phyloP scores from a whole-genome alignment of 75 land plant species.

The Chamaecyparis obtusa region DNA sequence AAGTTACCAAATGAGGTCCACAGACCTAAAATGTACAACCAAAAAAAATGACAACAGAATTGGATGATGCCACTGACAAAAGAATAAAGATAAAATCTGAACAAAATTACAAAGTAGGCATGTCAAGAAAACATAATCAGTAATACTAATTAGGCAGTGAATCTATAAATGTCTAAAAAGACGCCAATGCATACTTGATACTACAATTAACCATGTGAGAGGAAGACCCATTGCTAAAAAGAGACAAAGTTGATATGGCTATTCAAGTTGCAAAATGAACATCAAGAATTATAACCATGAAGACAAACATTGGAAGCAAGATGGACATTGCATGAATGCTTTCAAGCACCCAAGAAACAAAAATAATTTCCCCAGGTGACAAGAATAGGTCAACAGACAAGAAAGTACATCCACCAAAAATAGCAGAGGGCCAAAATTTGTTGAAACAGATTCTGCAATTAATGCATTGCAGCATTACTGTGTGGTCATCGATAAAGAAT shows the following conservation, averaged over 20 bases:
- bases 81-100: not conserved
- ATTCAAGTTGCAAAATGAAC: not conserved
- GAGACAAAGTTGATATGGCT: not conserved
- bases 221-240: not conserved
- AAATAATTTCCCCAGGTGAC: not conserved
- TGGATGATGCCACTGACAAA: not conserved
- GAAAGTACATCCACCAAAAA: not conserved
- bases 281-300: not conserved
- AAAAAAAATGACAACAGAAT: not conserved
- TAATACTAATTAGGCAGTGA: not conserved
- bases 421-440: not conserved
- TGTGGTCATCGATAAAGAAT: not conserved
- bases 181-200: too few relatives aligned
- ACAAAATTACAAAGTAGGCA: not conserved
- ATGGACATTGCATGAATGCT: not conserved
- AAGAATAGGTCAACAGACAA: not conserved
- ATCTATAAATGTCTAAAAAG: not conserved
- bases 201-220: not conserved
- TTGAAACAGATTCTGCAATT: not conserved
- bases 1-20: not conserved
- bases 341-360: not conserved
- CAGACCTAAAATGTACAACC: not conserved
- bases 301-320: not conserved
- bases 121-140: not conserved
- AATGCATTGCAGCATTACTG: not conserved